phyloP scores from a whole-genome alignment of 2,329 filamentous ascomycete species.

The Coniella vitis region DNA sequence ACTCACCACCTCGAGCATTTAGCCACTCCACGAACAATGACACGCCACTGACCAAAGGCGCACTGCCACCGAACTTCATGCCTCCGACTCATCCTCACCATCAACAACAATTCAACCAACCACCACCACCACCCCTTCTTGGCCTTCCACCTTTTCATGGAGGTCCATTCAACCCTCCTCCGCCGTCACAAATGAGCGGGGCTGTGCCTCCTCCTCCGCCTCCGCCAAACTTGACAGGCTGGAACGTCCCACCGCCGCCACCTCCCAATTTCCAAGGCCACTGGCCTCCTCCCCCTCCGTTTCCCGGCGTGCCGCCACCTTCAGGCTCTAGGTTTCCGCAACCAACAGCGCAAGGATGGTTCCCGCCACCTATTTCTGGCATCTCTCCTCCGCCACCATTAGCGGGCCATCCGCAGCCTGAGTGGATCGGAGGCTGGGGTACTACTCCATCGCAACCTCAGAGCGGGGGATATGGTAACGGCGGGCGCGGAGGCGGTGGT shows the following conservation, averaged over 20 bases:
- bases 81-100: constrained; percentile 8
- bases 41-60: not conserved
- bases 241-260: constrained; percentile 21
- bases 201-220: constrained; percentile 14
- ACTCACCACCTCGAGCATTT: constrained; percentile 7
- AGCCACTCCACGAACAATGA: not conserved
- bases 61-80: constrained; percentile 10
- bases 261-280: constrained; percentile 33
- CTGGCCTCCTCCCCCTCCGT: constrained; percentile 34
- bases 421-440: constrained; percentile 19
- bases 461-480: constrained; percentile 12
- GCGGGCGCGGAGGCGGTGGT: constrained; percentile 18
- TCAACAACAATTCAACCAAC: constrained; percentile 11
- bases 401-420: constrained; percentile 12
- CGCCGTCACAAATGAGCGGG: constrained; percentile 7
- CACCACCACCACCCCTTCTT: constrained; percentile 19
- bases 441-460: constrained; percentile 15
- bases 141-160: constrained; percentile 20
- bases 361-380: constrained; percentile 3
- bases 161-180: constrained; percentile 15
- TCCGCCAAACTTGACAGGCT: constrained; percentile 17
- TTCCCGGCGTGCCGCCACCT: constrained; percentile 19
- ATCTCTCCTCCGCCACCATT: not conserved
- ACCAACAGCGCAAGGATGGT: constrained; percentile 22
- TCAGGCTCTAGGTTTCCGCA: constrained; percentile 16